phyloP scores from a whole-genome alignment of 306 rosid species.

The Fragaria iinumae region DNA sequence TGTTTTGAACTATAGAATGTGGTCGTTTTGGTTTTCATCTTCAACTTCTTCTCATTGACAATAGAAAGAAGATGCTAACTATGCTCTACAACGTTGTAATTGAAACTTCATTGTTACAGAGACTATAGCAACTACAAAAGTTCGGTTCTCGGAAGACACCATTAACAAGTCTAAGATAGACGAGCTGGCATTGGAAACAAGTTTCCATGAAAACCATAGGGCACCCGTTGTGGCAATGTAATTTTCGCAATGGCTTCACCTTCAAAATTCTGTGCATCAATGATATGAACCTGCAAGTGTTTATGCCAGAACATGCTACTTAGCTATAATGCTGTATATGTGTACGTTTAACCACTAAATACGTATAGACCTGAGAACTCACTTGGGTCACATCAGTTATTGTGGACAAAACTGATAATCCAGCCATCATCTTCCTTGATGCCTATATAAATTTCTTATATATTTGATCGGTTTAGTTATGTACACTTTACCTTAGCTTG shows the following conservation, averaged over 20 bases:
- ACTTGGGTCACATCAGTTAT: constrained; percentile 41
- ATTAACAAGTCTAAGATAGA: not conserved
- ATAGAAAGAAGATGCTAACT: not conserved
- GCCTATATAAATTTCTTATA: constrained; percentile 2
- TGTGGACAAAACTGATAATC: constrained; percentile 67
- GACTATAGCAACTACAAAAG: too few species aligned
- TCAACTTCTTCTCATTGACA: not conserved
- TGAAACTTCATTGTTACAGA: not conserved
- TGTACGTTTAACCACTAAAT: not conserved
- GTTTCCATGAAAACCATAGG: constrained; percentile 40
- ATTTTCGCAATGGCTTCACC: constrained; percentile 30
- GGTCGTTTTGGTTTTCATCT: not conserved
- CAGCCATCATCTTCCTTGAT: constrained; percentile 78
- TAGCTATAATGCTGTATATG: not conserved
- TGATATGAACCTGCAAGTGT: constrained; percentile 25
- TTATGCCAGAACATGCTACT: not conserved
- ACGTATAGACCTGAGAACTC: not conserved
- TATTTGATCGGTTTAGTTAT: too few species aligned
- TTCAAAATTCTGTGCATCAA: constrained; percentile 27
- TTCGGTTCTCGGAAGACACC: not conserved
- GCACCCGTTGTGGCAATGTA: constrained; percentile 34
- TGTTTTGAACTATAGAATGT: not conserved
- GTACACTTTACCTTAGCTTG: too few species aligned
- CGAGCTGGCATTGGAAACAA: constrained; percentile 20
- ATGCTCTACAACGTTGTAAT: not conserved